Base-by-base conservation (phyloP, 257 asterid species). In the Craterostigma plantagineum region DNA sequence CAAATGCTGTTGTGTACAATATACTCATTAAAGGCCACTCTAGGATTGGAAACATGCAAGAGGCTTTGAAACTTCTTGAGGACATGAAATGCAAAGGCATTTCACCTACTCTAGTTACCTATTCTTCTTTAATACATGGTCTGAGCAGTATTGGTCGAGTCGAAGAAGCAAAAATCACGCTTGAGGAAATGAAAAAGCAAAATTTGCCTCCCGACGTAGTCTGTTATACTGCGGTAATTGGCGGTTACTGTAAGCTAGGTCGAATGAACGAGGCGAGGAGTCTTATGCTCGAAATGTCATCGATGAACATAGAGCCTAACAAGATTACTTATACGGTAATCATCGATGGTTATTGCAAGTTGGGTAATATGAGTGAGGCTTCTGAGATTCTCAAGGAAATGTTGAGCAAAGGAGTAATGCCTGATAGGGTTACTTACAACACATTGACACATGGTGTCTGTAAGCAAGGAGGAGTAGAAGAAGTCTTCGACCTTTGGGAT, bases 221-320 rank as follows among this genome's bases (percentile, higher is more conserved):
- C 44, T 75, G 92, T 56, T 81, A 77, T 57, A 85, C 96, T 50
- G 94, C 92, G 17, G 52, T 85, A 18, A 67, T 85, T 16, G 66
- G 75, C 51, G 92, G 96, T 42, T 75, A 67, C 54, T 75, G 92
- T 62, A 81, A 69, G 68, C 42, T 75, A 50, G 94, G 94, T 15
- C 80, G 63, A 60, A 81, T 77, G 81, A 67, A 67, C 45, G 75
- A 69, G 62, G 91, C 58, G 14, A 68, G 52, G 66, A 51, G 43
- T 54, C 49, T 69, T 38, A 69, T 73, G 64, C 63, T 55, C 59
- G 92, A 81, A 63, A 85, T 85, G 96, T 60, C 61, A 53, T 72
- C 71, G 8, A 53, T 45, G 35, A 53, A 60, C 17, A 23, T 75
- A 50, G 63, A 46, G 34, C 92, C 94, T 54, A 81, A 81, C 66